A percentile compares a stretch with the other conserved stretches of the same genome.
phyloP scores from a whole-genome alignment of 768 basidiomycete species.

The Psilocybe sp. region DNA sequence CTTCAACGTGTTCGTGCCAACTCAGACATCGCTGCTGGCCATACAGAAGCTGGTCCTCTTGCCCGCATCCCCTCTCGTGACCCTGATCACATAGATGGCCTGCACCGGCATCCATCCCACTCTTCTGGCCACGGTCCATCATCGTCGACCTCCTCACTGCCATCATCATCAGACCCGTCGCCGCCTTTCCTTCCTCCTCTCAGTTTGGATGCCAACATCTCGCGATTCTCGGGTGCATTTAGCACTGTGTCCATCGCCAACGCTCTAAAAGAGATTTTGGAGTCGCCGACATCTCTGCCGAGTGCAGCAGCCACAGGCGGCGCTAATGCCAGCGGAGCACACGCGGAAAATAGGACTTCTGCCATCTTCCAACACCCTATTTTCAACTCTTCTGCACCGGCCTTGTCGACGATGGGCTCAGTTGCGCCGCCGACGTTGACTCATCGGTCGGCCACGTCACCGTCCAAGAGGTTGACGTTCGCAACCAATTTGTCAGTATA shows the following conservation, averaged over 20 bases:
- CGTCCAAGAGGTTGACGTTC: slow-evolving; percentile 77
- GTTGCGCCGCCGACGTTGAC: slow-evolving; percentile 48
- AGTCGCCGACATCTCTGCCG: slow-evolving; percentile 13
- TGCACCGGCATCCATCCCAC: slow-evolving; percentile 66
- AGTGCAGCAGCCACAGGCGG: slow-evolving; percentile 26
- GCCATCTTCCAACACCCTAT: slow-evolving; percentile 78
- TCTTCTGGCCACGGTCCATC: slow-evolving; percentile 38
- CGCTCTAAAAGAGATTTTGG: slow-evolving; percentile 37
- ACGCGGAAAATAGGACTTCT: slow-evolving; percentile 18
- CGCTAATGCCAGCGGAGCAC: slow-evolving; percentile 8
- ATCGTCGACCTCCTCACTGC: slow-evolving; percentile 1
- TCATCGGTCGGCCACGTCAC: slow-evolving; percentile 70
- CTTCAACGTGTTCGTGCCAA: slow-evolving; percentile 69
- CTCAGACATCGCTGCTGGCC: slow-evolving; percentile 64
- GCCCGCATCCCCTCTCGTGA: slow-evolving; percentile 82
- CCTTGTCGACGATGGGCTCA: slow-evolving; percentile 58
- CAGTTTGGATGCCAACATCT: slow-evolving; percentile 47
- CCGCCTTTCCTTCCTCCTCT: slow-evolving; percentile 64
- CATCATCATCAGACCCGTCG: slow-evolving; percentile 31
- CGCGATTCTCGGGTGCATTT: slow-evolving; percentile 23
- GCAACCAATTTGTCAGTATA: slow-evolving; percentile 93
- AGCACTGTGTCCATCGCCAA: slow-evolving; percentile 12
- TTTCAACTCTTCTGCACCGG: slow-evolving; percentile 86
- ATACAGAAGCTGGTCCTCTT: slow-evolving; percentile 66
- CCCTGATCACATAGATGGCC: slow-evolving; percentile 84